Base-by-base conservation (phyloP, 176 grass and related monocot species). In the Metroxylon sagu region DNA sequence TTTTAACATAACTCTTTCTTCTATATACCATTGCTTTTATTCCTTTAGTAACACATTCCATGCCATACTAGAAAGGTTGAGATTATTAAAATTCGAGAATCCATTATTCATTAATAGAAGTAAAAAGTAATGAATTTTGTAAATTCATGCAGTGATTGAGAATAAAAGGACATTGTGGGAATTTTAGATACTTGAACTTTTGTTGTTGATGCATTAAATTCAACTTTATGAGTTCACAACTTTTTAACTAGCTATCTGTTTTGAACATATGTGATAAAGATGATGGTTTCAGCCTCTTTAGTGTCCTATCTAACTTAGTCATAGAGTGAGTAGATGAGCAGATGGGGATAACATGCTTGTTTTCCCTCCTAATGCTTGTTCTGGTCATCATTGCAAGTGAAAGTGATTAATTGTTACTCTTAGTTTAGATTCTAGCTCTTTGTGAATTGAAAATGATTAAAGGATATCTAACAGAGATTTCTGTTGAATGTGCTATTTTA, bases 201-300 rank as follows among this genome's bases (percentile, higher is more conserved):
- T 35, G 31, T 35, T 10, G 6, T 7, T 8, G 31, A 35, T 35
- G 4, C 31, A 35, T 35, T 35, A 35, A 35, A 5, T 35, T 35
- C 31, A 35, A 35, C 31, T 7, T 43, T 43, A 10, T 43, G 35
- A 43, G 35, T 43, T 43, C 35, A 43, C 1, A 14, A 43, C 35
- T 14, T 43, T 43, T 43, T 43, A 43, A 43, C 35, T 43, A 12
- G 35, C 35, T 43, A 43, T 43, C 8, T 19, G 66, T 43, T 57
- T 57, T 30, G 69, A 31, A 62, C 19, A 68, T 68, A 61, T 66
- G 54, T 50, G n/a, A 71, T 73, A 68, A 84, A 98, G 93, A 85
- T 89, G 88, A 98, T 98, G 93, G 76, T 85, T 77, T 92, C 93
- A 14, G 77, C 94, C 54, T 85, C 78, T 74, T 98, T 88, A 26